Conservation (phyloP, 208 protist species). For the Naegleria lovaniensis region DNA sequence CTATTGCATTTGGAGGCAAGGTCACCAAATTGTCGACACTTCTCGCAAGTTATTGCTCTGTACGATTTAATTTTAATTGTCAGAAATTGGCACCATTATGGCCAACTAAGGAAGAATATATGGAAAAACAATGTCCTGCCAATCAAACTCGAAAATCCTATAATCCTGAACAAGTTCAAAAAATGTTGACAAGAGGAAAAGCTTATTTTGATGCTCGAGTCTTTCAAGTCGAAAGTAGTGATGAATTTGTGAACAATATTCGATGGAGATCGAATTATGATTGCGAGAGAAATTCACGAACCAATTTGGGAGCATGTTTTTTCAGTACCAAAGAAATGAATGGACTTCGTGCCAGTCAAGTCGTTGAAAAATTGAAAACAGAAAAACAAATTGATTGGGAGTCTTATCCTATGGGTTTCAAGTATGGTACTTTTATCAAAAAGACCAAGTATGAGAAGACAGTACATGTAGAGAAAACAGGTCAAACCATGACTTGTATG, state of each 20-base stretch:
- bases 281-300: constrained; percentile 13
- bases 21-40: background rate
- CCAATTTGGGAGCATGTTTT: background rate
- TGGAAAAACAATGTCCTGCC: background rate
- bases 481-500: background rate
- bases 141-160: background rate
- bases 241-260: constrained; percentile 6
- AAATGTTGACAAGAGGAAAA: background rate
- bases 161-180: background rate
- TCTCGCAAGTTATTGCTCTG: background rate
- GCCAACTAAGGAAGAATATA: background rate
- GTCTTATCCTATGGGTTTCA: background rate
- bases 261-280: constrained; percentile 15
- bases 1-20: background rate
- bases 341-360: background rate
- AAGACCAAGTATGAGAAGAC: background rate
- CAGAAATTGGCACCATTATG: background rate
- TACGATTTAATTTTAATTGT: constrained; percentile 6
- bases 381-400: background rate
- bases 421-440: background rate
- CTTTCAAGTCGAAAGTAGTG: background rate
- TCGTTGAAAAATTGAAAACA: background rate
- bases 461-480: background rate
- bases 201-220: background rate
- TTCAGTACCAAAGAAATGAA: background rate